Percentiles rank a stretch among this genome's conserved stretches.
phyloP scores from a whole-genome alignment of 225 moss, liverwort and hornwort species.

The Polytrichum formosum region DNA sequence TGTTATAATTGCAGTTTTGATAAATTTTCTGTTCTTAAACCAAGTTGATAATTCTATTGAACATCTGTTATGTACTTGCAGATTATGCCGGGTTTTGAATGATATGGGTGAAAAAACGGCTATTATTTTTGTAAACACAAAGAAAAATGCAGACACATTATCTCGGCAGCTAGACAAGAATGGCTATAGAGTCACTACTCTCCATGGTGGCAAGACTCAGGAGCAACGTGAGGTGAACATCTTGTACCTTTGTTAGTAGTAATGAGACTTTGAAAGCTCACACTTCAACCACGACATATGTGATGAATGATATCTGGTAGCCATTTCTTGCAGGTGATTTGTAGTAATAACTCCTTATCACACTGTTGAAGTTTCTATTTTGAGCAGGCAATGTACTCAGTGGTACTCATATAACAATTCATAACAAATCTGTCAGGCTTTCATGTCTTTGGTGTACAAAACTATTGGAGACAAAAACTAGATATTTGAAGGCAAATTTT shows the following conservation, averaged over 20 bases:
- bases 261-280: no score
- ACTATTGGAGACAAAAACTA: neutral
- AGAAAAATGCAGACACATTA: conserved; percentile 61
- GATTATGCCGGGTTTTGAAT: conserved; percentile 61
- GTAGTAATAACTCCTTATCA: neutral
- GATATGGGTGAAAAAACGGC: conserved; percentile 74
- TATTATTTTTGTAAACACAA: conserved; percentile 69
- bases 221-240: conserved; percentile 54
- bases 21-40: no score
- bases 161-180: conserved; percentile 61
- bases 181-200: conserved; percentile 62
- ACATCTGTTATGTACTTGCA: conserved; percentile 5
- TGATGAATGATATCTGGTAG: no score
- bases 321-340: neutral
- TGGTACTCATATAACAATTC: neutral
- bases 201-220: conserved; percentile 74
- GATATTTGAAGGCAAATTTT: neutral
- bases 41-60: no score
- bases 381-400: neutral
- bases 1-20: no score
- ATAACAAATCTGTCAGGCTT: neutral
- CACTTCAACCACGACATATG: no score
- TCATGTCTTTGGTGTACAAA: neutral
- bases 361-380: neutral
- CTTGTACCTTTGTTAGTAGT: neutral